These are phyloP conservation scores for Pythium insidiosum DNA, from an alignment of 352 stramenopile species.

Conservation along the genomic window DNA sequence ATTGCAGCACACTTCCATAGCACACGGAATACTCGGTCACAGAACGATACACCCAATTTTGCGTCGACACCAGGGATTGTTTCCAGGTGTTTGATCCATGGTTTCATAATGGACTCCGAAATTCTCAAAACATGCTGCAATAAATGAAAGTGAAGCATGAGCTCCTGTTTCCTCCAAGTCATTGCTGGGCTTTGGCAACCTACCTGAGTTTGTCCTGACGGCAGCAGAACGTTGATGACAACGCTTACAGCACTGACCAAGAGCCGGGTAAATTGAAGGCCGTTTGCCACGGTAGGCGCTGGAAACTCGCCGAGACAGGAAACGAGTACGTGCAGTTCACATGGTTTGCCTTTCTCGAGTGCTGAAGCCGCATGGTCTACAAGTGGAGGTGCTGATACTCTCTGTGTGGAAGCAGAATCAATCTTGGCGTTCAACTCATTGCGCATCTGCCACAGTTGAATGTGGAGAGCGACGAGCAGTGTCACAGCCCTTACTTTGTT, in stretches of 20 bases:
- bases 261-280: slow-evolving; percentile 36
- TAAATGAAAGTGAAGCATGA: not conserved
- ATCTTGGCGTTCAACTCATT: slow-evolving; percentile 11
- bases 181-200: no score
- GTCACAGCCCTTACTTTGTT: slow-evolving; percentile 12
- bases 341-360: not conserved
- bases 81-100: slow-evolving; percentile 53
- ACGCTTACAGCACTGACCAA: slow-evolving; percentile 20
- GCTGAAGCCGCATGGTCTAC: not conserved
- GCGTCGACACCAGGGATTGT: slow-evolving; percentile 23
- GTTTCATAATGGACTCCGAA: slow-evolving; percentile 1
- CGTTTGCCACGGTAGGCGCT: slow-evolving; percentile 22
- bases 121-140: not conserved
- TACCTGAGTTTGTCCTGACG: slow-evolving; percentile 6
- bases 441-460: slow-evolving; percentile 45
- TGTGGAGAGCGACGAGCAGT: slow-evolving; percentile 36
- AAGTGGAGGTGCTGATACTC: not conserved
- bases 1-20: slow-evolving; percentile 59
- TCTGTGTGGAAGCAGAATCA: no score
- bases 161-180: slow-evolving; percentile 5
- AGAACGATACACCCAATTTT: slow-evolving; percentile 53
- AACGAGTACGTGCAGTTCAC: slow-evolving; percentile 9
- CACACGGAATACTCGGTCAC: slow-evolving; percentile 56
- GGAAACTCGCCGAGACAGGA: slow-evolving; percentile 31
- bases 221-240: slow-evolving; percentile 11